Evolutionary conservation across 2,329 filamentous ascomycete genomes (phyloP).

Genomic region (Aaosphaeria arxii): DNA sequence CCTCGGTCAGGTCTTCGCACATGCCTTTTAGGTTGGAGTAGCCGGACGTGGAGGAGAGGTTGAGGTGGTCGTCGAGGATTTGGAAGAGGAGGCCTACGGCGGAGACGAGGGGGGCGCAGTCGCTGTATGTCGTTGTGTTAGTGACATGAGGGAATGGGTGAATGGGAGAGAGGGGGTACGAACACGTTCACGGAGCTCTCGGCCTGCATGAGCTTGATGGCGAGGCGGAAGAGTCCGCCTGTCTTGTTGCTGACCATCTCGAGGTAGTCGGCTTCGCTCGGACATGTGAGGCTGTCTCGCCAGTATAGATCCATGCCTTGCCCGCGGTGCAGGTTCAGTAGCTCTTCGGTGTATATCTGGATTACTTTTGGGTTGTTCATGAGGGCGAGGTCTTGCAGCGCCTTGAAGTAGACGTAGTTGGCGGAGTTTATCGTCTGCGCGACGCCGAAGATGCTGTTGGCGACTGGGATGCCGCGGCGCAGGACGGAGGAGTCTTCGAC

Average conservation of each 20-base stretch:
- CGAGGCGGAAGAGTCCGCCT: slow-evolving; percentile 78
- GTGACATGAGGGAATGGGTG: slow-evolving; percentile 3
- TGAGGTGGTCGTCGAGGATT: slow-evolving; percentile 91
- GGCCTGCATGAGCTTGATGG: slow-evolving; percentile 84
- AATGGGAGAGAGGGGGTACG: slow-evolving; percentile 9
- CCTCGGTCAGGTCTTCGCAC: slow-evolving; percentile 93
- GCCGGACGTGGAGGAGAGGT: slow-evolving; percentile 56
- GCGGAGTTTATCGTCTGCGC: slow-evolving; percentile 88
- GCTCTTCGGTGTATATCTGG: slow-evolving; percentile 74
- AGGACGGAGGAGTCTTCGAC: slow-evolving; percentile 79
- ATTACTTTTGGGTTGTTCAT: slow-evolving; percentile 67
- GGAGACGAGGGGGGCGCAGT: slow-evolving; percentile 83
- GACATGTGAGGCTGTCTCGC: slow-evolving; percentile 80
- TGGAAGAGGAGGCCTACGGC: slow-evolving; percentile 83
- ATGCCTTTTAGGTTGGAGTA: slow-evolving; percentile 90
- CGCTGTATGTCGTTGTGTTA: slow-evolving; percentile 37
- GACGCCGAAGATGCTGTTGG: slow-evolving; percentile 79
- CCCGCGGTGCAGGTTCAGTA: slow-evolving; percentile 79
- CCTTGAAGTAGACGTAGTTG: slow-evolving; percentile 85
- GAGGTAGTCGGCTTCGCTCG: slow-evolving; percentile 85
- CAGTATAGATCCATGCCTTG: slow-evolving; percentile 92
- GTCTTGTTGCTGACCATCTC: slow-evolving; percentile 94
- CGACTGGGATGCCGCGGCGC: slow-evolving; percentile 75
- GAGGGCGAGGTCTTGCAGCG: slow-evolving; percentile 70
- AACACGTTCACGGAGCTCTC: slow-evolving; percentile 54